Evolutionary conservation across 306 rosid species (phyloP).

Genomic region (Trifolium repens): DNA sequence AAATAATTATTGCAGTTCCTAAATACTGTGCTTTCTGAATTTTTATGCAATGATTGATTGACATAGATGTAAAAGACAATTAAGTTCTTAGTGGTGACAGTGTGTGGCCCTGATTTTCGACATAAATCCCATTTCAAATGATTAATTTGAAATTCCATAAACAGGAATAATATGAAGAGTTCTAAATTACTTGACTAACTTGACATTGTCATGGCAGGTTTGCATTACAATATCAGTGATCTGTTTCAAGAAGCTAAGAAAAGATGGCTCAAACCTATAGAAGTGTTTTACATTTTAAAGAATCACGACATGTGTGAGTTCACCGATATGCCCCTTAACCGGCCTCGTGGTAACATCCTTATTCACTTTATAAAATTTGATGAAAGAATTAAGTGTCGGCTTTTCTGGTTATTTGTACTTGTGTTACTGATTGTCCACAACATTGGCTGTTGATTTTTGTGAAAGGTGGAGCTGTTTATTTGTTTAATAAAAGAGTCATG

Average conservation of each 20-base stretch:
- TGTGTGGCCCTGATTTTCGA: constrained; percentile 3
- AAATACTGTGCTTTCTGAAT: background rate
- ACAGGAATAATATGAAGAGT: background rate
- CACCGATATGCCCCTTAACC: constrained; percentile 60
- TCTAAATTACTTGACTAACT: constrained; percentile 26
- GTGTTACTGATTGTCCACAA: constrained; percentile 21
- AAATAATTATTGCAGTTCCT: background rate
- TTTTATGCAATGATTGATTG: constrained; percentile 10
- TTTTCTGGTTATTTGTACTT: background rate
- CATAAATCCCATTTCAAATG: background rate
- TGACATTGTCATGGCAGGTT: constrained; percentile 55
- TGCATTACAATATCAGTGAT: constrained; percentile 55
- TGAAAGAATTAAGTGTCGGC: background rate
- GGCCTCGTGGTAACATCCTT: constrained; percentile 64
- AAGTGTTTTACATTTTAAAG: constrained; percentile 76
- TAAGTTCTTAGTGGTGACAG: background rate
- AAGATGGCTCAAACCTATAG: constrained; percentile 96
- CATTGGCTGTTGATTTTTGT: constrained; percentile 29
- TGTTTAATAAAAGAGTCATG: constrained; percentile 85
- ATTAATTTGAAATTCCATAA: background rate
- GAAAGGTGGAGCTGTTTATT: constrained; percentile 84
- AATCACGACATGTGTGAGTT: constrained; percentile 74
- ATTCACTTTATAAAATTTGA: constrained; percentile 9
- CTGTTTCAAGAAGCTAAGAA: constrained; percentile 77
- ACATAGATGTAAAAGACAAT: background rate